Evolutionary conservation across 257 asterid species (phyloP).

Genomic region (Parsonsia alboflavescens): DNA sequence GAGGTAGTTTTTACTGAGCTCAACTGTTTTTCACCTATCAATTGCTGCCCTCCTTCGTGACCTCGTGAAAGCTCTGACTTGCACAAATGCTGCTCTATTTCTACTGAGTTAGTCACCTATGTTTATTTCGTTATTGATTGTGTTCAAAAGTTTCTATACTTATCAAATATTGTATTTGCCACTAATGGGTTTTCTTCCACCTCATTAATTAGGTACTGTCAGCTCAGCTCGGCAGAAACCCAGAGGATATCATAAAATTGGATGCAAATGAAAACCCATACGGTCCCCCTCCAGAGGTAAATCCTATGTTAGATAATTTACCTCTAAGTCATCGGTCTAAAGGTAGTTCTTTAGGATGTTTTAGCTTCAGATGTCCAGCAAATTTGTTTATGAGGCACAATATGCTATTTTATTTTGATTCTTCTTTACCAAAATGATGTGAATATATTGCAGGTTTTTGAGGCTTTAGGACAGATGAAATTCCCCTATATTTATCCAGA

Average conservation of each 20-base stretch:
- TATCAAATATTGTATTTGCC: neutral
- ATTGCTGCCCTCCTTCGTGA: neutral
- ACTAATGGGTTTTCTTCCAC: slow-evolving; percentile 1
- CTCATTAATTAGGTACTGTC: slow-evolving; percentile 61
- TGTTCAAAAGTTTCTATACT: neutral
- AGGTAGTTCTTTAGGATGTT: neutral
- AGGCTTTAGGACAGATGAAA: slow-evolving; percentile 79
- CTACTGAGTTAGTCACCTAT: neutral
- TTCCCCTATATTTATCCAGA: slow-evolving; percentile 97
- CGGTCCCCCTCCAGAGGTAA: slow-evolving; percentile 98
- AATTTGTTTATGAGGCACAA: neutral
- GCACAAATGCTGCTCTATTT: neutral
- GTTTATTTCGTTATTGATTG: neutral
- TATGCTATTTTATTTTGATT: slow-evolving; percentile 8
- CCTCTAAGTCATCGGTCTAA: neutral
- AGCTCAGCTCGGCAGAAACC: slow-evolving; percentile 85
- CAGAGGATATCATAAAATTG: slow-evolving; percentile 86
- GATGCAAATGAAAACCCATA: slow-evolving; percentile 97
- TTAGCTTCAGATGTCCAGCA: neutral
- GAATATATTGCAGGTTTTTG: slow-evolving; percentile 59
- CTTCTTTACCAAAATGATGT: slow-evolving; percentile 10
- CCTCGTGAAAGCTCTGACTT: neutral
- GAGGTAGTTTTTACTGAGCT: neutral
- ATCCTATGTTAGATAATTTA: slow-evolving; percentile 18
- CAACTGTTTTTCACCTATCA: neutral